Conservation (phyloP, 2,329 filamentous ascomycete genomes). For the Rhytidhysteron rufulum region DNA sequence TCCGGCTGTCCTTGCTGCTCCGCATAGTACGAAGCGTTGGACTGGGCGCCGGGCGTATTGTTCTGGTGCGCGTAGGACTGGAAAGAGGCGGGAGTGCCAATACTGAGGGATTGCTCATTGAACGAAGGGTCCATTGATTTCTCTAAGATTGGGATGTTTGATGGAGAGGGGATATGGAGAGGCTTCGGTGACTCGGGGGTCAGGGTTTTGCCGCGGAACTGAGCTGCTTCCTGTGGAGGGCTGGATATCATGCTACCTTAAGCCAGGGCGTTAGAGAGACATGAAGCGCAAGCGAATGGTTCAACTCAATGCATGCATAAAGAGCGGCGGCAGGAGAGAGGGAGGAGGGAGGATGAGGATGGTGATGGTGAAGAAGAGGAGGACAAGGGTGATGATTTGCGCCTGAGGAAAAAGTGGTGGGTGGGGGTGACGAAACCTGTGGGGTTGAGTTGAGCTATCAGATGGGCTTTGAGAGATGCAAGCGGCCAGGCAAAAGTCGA, state of each 20-base stretch:
- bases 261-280: slow-evolving; percentile 18
- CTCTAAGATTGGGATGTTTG: slow-evolving; percentile 66
- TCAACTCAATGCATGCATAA: slow-evolving; percentile 26
- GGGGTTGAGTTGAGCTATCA: slow-evolving; percentile 1
- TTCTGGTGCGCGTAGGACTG: slow-evolving; percentile 30
- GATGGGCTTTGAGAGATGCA: slow-evolving; percentile 6
- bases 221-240: slow-evolving; percentile 53
- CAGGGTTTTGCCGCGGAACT: slow-evolving; percentile 62
- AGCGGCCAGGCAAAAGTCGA: slow-evolving; percentile 2
- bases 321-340: not conserved
- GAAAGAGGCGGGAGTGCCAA: slow-evolving; percentile 32
- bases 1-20: slow-evolving; percentile 15
- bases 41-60: slow-evolving; percentile 22
- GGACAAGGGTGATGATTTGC: slow-evolving; percentile 2
- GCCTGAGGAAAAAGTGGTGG: slow-evolving; percentile 1
- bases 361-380: slow-evolving; percentile 1
- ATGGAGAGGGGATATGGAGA: slow-evolving; percentile 63
- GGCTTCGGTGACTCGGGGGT: slow-evolving; percentile 70
- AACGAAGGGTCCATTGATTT: slow-evolving; percentile 70
- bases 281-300: slow-evolving; percentile 11
- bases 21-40: slow-evolving; percentile 29
- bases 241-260: slow-evolving; percentile 54
- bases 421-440: not conserved
- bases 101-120: slow-evolving; percentile 63
- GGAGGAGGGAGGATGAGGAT: not conserved